These are phyloP conservation scores for Tricholomella constricta DNA, from an alignment of 768 basidiomycete genomes.

Conservation along the genomic window DNA sequence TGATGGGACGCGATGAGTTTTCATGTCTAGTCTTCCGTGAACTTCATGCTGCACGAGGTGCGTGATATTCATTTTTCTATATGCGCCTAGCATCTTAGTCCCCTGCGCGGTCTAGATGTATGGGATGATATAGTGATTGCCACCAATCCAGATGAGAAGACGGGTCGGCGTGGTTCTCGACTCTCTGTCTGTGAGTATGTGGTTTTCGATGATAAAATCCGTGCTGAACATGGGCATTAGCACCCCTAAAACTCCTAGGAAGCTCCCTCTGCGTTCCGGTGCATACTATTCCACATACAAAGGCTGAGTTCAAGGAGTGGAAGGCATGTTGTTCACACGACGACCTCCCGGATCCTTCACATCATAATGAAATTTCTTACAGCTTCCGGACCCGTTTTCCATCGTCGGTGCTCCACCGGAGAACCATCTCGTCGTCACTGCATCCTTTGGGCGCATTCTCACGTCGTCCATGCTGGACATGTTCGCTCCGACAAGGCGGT, in stretches of 20 bases:
- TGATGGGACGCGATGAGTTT: constrained; percentile 88
- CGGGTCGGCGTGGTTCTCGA: constrained; percentile 61
- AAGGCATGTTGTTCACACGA: constrained; percentile 41
- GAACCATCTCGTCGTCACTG: constrained; percentile 73
- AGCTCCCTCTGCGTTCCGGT: constrained; percentile 54
- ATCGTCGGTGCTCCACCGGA: constrained; percentile 25
- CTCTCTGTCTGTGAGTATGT: constrained; percentile 56
- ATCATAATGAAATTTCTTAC: neutral
- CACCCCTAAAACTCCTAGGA: constrained; percentile 68
- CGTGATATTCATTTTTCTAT: neutral
- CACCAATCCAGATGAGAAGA: constrained; percentile 68
- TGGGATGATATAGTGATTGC: constrained; percentile 71
- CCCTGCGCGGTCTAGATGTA: constrained; percentile 54
- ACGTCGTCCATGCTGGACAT: constrained; percentile 57
- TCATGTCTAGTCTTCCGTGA: constrained; percentile 73
- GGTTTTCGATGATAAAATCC: neutral
- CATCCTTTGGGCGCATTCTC: constrained; percentile 90
- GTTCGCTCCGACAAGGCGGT: constrained; percentile 58
- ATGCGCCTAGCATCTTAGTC: neutral
- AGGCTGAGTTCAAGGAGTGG: constrained; percentile 66
- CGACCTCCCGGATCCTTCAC: too few relatives aligned
- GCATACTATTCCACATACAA: constrained; percentile 60
- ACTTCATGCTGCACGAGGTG: constrained; percentile 65
- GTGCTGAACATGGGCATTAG: constrained; percentile 37
- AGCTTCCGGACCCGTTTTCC: constrained; percentile 43